phyloP scores from a whole-genome alignment of 2,329 filamentous ascomycete genomes.

The Aspergillus udagawae region DNA sequence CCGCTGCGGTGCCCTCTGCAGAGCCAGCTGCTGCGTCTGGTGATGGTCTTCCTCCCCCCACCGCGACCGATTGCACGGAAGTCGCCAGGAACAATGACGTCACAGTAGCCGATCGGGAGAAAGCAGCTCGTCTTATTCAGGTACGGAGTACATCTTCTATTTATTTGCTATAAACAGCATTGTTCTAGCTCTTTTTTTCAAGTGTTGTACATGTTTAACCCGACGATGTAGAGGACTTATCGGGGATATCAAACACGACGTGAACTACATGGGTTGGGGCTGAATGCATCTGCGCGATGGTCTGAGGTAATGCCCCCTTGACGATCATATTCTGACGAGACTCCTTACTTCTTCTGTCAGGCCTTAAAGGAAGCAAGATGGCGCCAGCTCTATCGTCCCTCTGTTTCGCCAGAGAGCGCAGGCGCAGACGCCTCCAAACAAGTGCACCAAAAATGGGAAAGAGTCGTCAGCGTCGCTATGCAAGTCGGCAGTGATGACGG shows the following conservation, averaged over 20 bases:
- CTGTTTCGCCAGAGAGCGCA: slow-evolving; percentile 3
- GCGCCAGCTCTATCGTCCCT: slow-evolving; percentile 44
- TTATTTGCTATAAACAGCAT: background rate
- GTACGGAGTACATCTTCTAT: background rate
- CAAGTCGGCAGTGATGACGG: slow-evolving; percentile 67
- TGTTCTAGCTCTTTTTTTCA: background rate
- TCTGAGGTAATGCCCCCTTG: slow-evolving; percentile 50
- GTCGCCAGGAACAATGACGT: background rate
- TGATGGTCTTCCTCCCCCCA: background rate
- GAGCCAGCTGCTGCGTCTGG: background rate
- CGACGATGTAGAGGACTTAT: slow-evolving; percentile 60
- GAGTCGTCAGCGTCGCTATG: slow-evolving; percentile 65
- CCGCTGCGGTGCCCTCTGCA: too few relatives aligned
- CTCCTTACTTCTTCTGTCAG: slow-evolving; percentile 22
- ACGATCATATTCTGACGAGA: background rate
- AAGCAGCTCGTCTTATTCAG: background rate
- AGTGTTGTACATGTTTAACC: background rate
- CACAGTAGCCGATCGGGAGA: background rate
- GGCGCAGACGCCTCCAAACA: slow-evolving; percentile 25
- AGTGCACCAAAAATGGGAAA: slow-evolving; percentile 71
- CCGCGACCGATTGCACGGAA: background rate
- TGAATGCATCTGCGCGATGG: slow-evolving; percentile 70
- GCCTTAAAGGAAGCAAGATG: slow-evolving; percentile 56
- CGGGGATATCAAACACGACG: slow-evolving; percentile 70
- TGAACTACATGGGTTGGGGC: slow-evolving; percentile 63